Evolutionary conservation across 495 filamentous ascomycete genomes (phyloP).

Genomic region (Chaetomium fimeti): DNA sequence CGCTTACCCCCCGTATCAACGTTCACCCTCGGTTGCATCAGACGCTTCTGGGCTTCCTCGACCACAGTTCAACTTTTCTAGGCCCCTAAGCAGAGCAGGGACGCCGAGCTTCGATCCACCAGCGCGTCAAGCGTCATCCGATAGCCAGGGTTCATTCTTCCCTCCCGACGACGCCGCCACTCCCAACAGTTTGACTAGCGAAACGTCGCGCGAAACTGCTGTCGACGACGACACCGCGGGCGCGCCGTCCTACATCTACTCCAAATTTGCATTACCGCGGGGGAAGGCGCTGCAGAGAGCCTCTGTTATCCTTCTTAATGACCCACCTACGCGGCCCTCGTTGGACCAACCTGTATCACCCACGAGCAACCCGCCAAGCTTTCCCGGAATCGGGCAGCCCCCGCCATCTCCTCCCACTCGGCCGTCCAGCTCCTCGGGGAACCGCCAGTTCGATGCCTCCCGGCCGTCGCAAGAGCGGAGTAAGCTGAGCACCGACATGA

Average conservation of each 20-base stretch:
- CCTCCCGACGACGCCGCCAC: constrained; percentile 60
- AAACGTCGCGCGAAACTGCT: constrained; percentile 52
- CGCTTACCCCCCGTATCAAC: constrained; percentile 50
- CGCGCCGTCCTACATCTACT: constrained; percentile 76
- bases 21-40: constrained; percentile 81
- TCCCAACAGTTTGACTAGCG: constrained; percentile 62
- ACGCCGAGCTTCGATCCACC: constrained; percentile 61
- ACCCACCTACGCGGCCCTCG: constrained; percentile 55
- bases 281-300: constrained; percentile 70
- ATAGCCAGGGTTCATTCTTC: constrained; percentile 62
- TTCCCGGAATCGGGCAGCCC: constrained; percentile 44
- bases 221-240: constrained; percentile 41
- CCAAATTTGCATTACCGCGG: constrained; percentile 77
- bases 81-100: constrained; percentile 78
- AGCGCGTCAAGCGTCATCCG: constrained; percentile 56
- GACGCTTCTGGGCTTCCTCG: constrained; percentile 65
- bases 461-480: constrained; percentile 47
- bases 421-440: constrained; percentile 50
- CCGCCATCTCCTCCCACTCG: constrained; percentile 55
- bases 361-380: constrained; percentile 44
- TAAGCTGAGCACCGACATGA: constrained; percentile 46
- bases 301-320: constrained; percentile 63
- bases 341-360: constrained; percentile 57
- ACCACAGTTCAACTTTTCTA: constrained; percentile 88
- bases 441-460: constrained; percentile 39